Percentiles rank a stretch among this genome's conserved stretches.
phyloP scores from a whole-genome alignment of 2,329 filamentous ascomycete species.

The Aureobasidium sp. region DNA sequence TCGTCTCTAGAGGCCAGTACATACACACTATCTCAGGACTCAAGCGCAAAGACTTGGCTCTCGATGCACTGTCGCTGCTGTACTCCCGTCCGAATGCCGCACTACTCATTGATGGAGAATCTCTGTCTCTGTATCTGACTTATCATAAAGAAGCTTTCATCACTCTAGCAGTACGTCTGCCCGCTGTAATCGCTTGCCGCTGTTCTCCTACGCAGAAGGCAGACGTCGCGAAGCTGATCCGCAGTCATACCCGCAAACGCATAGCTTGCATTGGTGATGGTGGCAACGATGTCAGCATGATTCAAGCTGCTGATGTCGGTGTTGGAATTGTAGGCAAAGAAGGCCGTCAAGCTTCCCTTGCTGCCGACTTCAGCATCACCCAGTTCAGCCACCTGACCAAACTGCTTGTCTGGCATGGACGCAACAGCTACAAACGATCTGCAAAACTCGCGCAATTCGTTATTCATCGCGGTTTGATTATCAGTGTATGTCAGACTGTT shows the following conservation, averaged over 20 bases:
- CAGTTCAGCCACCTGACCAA: slow-evolving; percentile 97
- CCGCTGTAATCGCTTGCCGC: slow-evolving; percentile 94
- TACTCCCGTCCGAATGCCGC: slow-evolving; percentile 88
- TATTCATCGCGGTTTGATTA: slow-evolving; percentile 96
- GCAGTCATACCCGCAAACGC: slow-evolving; percentile 91
- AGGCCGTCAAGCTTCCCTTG: slow-evolving; percentile 92
- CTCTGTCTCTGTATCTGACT: slow-evolving; percentile 81
- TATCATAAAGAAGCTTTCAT: slow-evolving; percentile 91
- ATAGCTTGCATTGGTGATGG: slow-evolving; percentile 98
- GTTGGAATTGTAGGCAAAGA: slow-evolving; percentile 99
- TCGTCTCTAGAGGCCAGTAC: slow-evolving; percentile 93
- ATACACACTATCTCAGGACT: slow-evolving; percentile 88
- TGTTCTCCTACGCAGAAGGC: slow-evolving; percentile 99
- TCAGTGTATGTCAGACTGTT: slow-evolving; percentile 96
- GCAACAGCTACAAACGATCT: slow-evolving; percentile 96
- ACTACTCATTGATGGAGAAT: slow-evolving; percentile 95
- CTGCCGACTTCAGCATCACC: slow-evolving; percentile 96
- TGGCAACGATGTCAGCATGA: slow-evolving; percentile 99
- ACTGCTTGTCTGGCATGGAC: slow-evolving; percentile 97
- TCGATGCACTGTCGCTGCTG: slow-evolving; percentile 90
- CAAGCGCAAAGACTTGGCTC: slow-evolving; percentile 83
- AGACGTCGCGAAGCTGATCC: slow-evolving; percentile 91
- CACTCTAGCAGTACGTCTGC: slow-evolving; percentile 85
- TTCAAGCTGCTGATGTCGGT: slow-evolving; percentile 97
- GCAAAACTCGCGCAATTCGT: slow-evolving; percentile 98